Evolutionary conservation across 306 rosid species (phyloP).

Genomic region (Casuarina cunninghamiana): DNA sequence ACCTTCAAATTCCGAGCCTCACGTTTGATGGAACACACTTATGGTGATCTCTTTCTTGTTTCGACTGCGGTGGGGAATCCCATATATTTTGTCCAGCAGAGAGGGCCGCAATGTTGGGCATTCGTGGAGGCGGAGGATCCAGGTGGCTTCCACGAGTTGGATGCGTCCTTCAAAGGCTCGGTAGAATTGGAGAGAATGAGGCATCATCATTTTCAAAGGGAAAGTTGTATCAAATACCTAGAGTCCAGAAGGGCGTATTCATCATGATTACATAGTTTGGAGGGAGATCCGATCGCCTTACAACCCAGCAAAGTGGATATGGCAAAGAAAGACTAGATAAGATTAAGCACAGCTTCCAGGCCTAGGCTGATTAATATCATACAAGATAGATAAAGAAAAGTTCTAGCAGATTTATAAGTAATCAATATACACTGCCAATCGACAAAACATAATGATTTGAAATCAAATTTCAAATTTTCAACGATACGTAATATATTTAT

Average conservation of each 20-base stretch:
- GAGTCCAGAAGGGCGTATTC: background rate
- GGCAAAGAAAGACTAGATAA: background rate
- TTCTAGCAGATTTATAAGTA: background rate
- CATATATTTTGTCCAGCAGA: background rate
- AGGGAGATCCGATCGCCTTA: background rate
- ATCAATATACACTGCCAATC: constrained; percentile 5
- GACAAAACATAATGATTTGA: background rate
- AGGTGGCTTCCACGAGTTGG: background rate
- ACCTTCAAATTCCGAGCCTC: background rate
- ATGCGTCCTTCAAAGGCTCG: background rate
- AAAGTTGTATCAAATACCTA: background rate
- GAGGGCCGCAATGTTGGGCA: background rate
- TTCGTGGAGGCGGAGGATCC: background rate
- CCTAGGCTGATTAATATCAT: background rate
- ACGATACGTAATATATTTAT: background rate
- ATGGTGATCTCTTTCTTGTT: background rate
- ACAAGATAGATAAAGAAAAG: background rate
- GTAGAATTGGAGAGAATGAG: no score
- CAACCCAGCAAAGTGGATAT: no score
- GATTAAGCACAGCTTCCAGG: background rate
- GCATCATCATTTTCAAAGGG: background rate
- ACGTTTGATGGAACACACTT: background rate
- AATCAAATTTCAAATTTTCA: constrained; percentile 1
- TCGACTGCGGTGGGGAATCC: background rate
- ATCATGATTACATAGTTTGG: background rate